Percentiles rank a stretch among this genome's conserved stretches.
These are phyloP conservation scores for Geotrichum bryndzae DNA, from an alignment of 1,139 yeast genomes.

Conservation along the genomic window DNA sequence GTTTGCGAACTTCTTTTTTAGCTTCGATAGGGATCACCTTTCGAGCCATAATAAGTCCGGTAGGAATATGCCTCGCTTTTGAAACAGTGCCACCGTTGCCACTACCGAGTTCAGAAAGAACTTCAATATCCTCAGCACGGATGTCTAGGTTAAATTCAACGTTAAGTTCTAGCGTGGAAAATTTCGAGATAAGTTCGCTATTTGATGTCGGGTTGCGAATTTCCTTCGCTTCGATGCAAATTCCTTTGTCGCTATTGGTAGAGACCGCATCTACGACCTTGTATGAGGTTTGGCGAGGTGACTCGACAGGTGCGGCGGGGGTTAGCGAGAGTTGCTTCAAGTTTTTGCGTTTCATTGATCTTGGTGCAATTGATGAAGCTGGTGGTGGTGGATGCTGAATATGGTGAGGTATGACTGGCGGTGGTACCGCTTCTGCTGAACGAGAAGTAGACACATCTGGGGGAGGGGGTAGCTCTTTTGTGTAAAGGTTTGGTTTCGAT, in stretches of 20 bases:
- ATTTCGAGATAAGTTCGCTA: conserved; percentile 27
- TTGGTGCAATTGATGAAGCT: conserved; percentile 38
- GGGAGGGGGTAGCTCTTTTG: conserved; percentile 13
- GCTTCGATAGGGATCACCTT: conserved; percentile 84
- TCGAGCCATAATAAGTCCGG: conserved; percentile 84
- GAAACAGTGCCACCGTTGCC: conserved; percentile 94
- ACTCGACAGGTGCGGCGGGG: conserved; percentile 22
- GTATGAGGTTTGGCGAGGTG: conserved; percentile 13
- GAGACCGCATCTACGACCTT: conserved; percentile 11
- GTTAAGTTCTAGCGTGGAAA: conserved; percentile 41
- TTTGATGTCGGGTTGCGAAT: conserved; percentile 2
- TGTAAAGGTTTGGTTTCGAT: neutral
- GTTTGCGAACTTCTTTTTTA: conserved; percentile 73
- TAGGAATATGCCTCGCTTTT: conserved; percentile 82
- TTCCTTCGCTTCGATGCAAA: conserved; percentile 13
- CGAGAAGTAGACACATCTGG: neutral
- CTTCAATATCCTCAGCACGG: conserved; percentile 62
- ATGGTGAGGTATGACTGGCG: neutral
- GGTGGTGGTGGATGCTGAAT: conserved; percentile 1
- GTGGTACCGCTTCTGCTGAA: neutral
- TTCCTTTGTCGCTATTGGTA: conserved; percentile 8
- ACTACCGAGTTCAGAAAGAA: conserved; percentile 72
- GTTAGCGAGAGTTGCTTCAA: conserved; percentile 60
- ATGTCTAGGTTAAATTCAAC: conserved; percentile 48
- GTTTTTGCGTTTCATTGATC: conserved; percentile 65